Evolutionary conservation across 768 basidiomycete species (phyloP).

Genomic region (Agrocybe pediades): DNA sequence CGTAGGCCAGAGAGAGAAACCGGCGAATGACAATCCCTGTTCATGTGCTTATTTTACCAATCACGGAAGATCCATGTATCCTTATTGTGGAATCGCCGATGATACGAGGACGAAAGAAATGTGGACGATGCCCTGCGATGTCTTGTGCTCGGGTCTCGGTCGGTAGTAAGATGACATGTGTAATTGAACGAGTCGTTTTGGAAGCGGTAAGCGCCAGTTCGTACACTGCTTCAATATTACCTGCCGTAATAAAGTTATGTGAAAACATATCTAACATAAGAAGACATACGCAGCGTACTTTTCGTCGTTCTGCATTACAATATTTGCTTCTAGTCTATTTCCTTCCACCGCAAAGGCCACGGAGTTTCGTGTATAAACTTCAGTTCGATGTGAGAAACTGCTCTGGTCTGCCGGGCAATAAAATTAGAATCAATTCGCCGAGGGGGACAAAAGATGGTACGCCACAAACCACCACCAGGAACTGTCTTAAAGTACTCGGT

Average conservation of each 20-base stretch:
- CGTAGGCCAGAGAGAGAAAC: neutral
- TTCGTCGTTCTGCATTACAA: neutral
- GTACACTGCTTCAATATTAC: neutral
- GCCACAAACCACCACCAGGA: slow-evolving; percentile 4
- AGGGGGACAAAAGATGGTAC: neutral
- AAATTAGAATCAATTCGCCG: slow-evolving; percentile 5
- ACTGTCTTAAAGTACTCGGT: slow-evolving; percentile 1
- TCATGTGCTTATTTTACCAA: neutral
- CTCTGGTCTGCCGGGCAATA: neutral
- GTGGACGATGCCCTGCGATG: neutral
- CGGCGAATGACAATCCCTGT: neutral
- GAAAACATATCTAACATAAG: neutral
- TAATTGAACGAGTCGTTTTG: neutral
- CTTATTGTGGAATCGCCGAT: slow-evolving; percentile 5
- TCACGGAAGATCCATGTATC: neutral
- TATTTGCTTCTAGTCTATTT: neutral
- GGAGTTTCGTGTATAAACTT: neutral
- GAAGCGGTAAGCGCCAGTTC: neutral
- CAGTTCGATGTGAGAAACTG: neutral
- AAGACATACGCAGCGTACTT: neutral
- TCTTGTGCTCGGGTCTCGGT: neutral
- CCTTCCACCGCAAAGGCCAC: neutral
- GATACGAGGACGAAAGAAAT: neutral
- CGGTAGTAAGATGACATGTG: neutral
- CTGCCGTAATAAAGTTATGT: neutral